Evolutionary conservation across 2,329 filamentous ascomycete genomes (phyloP).

Genomic region (Alternaria ventricosa): DNA sequence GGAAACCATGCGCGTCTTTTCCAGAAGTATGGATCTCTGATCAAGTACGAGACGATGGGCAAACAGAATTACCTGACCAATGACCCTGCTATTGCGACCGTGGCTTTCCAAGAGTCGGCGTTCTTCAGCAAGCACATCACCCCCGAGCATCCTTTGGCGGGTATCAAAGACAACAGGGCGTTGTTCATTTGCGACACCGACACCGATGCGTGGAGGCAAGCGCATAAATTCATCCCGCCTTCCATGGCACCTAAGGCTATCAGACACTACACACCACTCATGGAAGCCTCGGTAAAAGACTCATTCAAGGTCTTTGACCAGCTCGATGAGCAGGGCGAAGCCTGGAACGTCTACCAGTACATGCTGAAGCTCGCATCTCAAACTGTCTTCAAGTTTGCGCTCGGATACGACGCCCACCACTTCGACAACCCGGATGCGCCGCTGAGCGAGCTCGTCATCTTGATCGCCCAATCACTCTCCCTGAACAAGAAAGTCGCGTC

Average conservation of each 20-base stretch:
- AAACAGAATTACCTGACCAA: slow-evolving; percentile 15
- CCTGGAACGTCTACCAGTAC: slow-evolving; percentile 23
- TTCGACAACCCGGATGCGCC: slow-evolving; percentile 12
- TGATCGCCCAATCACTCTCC: slow-evolving; percentile 15
- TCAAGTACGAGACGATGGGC: slow-evolving; percentile 18
- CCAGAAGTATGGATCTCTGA: slow-evolving; percentile 16
- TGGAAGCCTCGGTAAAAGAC: slow-evolving; percentile 16
- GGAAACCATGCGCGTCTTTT: slow-evolving; percentile 22
- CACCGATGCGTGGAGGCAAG: slow-evolving; percentile 11
- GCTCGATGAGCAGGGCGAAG: slow-evolving; percentile 18
- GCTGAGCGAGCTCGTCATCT: slow-evolving; percentile 11
- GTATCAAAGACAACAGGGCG: slow-evolving; percentile 17
- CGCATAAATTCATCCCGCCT: slow-evolving; percentile 22
- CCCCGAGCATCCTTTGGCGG: slow-evolving; percentile 9
- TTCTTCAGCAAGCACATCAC: slow-evolving; percentile 22
- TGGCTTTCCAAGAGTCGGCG: slow-evolving; percentile 16
- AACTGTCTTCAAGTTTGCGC: slow-evolving; percentile 14
- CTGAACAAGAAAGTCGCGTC: slow-evolving; percentile 21
- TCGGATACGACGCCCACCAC: slow-evolving; percentile 16
- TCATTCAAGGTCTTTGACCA: slow-evolving; percentile 23
- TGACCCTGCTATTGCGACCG: slow-evolving; percentile 16
- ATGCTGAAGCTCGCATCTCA: slow-evolving; percentile 22
- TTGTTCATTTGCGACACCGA: slow-evolving; percentile 19
- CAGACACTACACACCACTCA: slow-evolving; percentile 18
- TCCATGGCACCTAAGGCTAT: slow-evolving; percentile 18